phyloP scores from a whole-genome alignment of 2,329 filamentous ascomycete species.

The Talaromyces sp. region DNA sequence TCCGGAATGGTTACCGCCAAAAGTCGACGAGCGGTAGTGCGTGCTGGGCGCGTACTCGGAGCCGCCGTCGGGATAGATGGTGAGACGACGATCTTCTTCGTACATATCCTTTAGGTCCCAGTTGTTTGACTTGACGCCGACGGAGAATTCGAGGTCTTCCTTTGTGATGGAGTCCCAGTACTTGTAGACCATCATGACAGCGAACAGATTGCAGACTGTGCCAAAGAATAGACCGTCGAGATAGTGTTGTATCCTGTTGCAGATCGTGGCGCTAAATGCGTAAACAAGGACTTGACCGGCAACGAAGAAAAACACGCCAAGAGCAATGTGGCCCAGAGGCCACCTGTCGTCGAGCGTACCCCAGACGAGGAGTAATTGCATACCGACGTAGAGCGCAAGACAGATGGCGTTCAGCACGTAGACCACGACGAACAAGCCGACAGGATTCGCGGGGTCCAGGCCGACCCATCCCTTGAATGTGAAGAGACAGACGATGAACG shows the following conservation, averaged over 20 bases:
- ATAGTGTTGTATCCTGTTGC: slow-evolving; percentile 81
- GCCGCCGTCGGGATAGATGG: slow-evolving; percentile 62
- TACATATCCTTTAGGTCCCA: slow-evolving; percentile 96
- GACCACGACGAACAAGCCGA: slow-evolving; percentile 85
- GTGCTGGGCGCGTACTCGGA: slow-evolving; percentile 46
- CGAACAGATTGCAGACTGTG: slow-evolving; percentile 86
- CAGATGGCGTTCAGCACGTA: slow-evolving; percentile 89
- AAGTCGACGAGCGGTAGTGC: slow-evolving; percentile 40
- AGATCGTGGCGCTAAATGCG: slow-evolving; percentile 81
- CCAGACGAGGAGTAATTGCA: slow-evolving; percentile 84
- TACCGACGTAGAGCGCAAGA: slow-evolving; percentile 76
- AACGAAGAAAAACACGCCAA: slow-evolving; percentile 88
- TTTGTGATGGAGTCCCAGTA: slow-evolving; percentile 99
- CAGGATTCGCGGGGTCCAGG: slow-evolving; percentile 76
- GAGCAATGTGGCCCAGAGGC: slow-evolving; percentile 87
- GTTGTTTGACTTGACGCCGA: slow-evolving; percentile 90
- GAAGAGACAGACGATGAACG: slow-evolving; percentile 79
- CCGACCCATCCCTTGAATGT: slow-evolving; percentile 94
- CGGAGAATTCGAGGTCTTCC: slow-evolving; percentile 96
- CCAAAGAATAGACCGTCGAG: slow-evolving; percentile 92
- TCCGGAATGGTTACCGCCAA: slow-evolving; percentile 31
- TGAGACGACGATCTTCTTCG: slow-evolving; percentile 73
- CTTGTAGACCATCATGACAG: slow-evolving; percentile 99
- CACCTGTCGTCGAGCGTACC: slow-evolving; percentile 92
- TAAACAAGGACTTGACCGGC: slow-evolving; percentile 91